Percentiles rank a stretch among this genome's conserved stretches.
phyloP scores from a whole-genome alignment of 2,329 filamentous ascomycete species.

The Pseudogymnoascus destructans region DNA sequence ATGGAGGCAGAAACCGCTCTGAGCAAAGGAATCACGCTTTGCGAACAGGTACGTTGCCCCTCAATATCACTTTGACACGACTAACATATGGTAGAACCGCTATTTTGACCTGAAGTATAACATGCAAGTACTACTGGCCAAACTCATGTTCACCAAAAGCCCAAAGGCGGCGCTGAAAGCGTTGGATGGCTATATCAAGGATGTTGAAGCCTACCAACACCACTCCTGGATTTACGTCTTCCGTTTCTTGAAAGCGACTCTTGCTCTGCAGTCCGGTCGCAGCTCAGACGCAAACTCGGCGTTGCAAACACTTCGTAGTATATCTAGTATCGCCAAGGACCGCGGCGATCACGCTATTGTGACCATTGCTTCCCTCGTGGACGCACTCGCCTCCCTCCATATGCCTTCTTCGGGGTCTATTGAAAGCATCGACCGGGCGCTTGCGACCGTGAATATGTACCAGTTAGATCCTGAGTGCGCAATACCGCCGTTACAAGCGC shows the following conservation, averaged over 20 bases:
- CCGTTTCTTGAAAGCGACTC: constrained; percentile 57
- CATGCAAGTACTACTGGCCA: constrained; percentile 61
- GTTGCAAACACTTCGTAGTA: constrained; percentile 54
- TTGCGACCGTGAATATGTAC: constrained; percentile 60
- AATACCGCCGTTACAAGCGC: constrained; percentile 52
- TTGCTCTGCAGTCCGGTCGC: constrained; percentile 49
- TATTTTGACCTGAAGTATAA: constrained; percentile 59
- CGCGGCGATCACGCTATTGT: constrained; percentile 51
- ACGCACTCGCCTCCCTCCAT: constrained; percentile 56
- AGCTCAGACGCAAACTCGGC: constrained; percentile 48
- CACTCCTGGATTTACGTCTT: constrained; percentile 66
- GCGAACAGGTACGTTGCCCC: constrained; percentile 41
- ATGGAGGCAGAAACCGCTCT: constrained; percentile 60
- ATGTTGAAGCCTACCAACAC: constrained; percentile 56
- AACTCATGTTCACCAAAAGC: constrained; percentile 57
- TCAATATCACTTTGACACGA: neutral
- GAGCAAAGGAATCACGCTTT: constrained; percentile 57
- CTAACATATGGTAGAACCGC: constrained; percentile 32
- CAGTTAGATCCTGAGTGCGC: constrained; percentile 52
- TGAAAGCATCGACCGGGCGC: constrained; percentile 58
- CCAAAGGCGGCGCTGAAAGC: constrained; percentile 61
- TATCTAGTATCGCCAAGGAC: constrained; percentile 44
- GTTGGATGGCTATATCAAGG: constrained; percentile 53
- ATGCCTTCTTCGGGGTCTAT: constrained; percentile 50
- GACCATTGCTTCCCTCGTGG: constrained; percentile 51